Evolutionary conservation across 352 stramenopile genomes (phyloP).

Genomic region (Phytophthora tubulina): DNA sequence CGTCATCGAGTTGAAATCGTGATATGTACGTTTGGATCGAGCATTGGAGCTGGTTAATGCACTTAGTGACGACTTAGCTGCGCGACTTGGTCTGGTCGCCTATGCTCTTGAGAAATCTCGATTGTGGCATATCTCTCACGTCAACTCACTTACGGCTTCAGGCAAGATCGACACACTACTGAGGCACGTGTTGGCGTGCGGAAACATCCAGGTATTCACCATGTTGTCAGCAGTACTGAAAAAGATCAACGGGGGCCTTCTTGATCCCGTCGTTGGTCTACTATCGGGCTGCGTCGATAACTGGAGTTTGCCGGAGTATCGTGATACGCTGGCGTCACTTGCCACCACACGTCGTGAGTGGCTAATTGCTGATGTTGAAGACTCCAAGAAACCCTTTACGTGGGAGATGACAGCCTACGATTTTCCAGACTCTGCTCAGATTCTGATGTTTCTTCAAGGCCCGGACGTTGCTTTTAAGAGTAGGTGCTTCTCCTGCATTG

Average conservation of each 20-base stretch:
- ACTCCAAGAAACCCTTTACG: slow-evolving; percentile 5
- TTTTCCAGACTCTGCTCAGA: slow-evolving; percentile 4
- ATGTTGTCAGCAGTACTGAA: neutral
- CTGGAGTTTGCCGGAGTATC: slow-evolving; percentile 6
- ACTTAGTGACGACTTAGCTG: neutral
- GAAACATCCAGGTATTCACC: neutral
- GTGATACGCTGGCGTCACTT: neutral
- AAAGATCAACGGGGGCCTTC: slow-evolving; percentile 3
- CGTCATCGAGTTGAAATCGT: slow-evolving; percentile 4
- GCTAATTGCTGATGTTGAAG: slow-evolving; percentile 5
- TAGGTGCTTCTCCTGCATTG: slow-evolving; percentile 7
- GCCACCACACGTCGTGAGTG: slow-evolving; percentile 4
- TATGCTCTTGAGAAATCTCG: slow-evolving; percentile 4
- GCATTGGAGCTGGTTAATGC: neutral
- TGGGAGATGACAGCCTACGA: neutral
- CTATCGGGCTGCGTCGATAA: neutral
- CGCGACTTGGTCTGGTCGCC: neutral
- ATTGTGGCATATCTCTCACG: slow-evolving; percentile 1
- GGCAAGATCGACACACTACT: slow-evolving; percentile 1
- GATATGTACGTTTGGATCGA: slow-evolving; percentile 1
- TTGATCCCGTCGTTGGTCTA: slow-evolving; percentile 2
- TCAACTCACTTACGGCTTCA: slow-evolving; percentile 1
- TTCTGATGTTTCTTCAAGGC: slow-evolving; percentile 9
- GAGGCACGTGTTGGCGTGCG: slow-evolving; percentile 1
- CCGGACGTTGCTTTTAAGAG: neutral